Base-by-base conservation (phyloP, 208 protist species). In the Trypanosomatidae sp. region DNA sequence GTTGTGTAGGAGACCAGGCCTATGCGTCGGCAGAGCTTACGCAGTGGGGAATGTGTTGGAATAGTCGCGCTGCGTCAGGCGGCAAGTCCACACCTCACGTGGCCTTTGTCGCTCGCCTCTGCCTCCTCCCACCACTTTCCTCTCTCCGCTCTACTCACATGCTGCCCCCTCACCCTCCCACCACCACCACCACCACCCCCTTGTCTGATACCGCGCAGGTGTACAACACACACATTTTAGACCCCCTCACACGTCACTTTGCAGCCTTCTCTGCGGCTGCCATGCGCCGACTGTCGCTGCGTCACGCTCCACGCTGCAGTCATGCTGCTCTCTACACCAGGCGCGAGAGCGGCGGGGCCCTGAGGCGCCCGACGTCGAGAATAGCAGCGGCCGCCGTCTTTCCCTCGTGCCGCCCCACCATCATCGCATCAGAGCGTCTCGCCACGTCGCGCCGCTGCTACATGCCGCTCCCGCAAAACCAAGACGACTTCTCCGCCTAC, bases 401-500 rank as follows among this genome's bases (percentile, higher is more conserved):
- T 65, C 59, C 33, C 0, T 19, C 33, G 17, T 43, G 39, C 39
- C 36, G 22, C 39, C 33, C 33, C 15, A 28, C 19, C 22, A 55
- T 9, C 50, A 12, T n/a, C 25, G 7, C 10, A 12, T 59, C 25
- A 25, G 10, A 33, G 53, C 17, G 59, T 47, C 33, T 55, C 66
- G 36, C 19, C 5, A 46, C 50, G 33, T 19, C 41, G 22, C 69
- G 50, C 17, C 90, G 90, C 25, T 39, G 46, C 17, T 95, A 86
- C 74, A 85, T 84, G 77, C 91, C 87, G 0, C 84, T 93, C 15
- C 85, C 87, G 33, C 86, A 73, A 71, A 85, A 93, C 72, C 88
- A 93, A 62, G 88, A 85, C 33, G 87, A 91, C 58, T 96, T 96
- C 66, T 80, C 91, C 5, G 74, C 88, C 43, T 96, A 96, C 79